Base-by-base conservation (phyloP, 441 rosid species). In the Erysimum cheiri region DNA sequence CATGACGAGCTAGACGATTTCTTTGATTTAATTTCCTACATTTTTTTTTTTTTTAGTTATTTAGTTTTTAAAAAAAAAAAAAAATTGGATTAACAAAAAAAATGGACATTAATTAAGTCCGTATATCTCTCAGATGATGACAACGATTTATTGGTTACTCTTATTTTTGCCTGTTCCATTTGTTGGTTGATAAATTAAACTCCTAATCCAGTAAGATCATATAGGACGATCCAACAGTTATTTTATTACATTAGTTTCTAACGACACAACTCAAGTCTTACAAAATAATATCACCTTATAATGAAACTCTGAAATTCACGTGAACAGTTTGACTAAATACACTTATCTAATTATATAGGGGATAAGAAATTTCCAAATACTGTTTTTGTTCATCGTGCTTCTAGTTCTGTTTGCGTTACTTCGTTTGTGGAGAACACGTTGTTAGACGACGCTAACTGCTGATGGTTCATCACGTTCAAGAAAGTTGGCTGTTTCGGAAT, bases 401-500 rank as follows among this genome's bases (percentile, higher is more conserved):
- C 63, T 0, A 58, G 2, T 22, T 22, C 63, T 36, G 63, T 58
- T 12, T 58, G 63, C 0, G 48, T 59, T 13, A 1, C 64, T n/a
- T 59, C 48, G 6, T 58, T 58, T 37, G 3, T 22, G 12, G 63
- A 58, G 63, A 58, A 58, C 0, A 8, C 6, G 4, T 15, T 11
- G 4, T 15, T 12, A 14, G 40, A 14, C 0, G 39, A 31, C 3
- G 4, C 7, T 55, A 5, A 28, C 35, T 54, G 62, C 11, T 57
- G 31, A 19, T 11, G 14, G 3, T 5, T 57, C 44, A 57, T 36
- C 3, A 36, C 62, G 0, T 58, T 58, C 6, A 32, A 58, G 32
- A 58, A 37, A 37, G 81, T 75, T 1, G 83, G 82, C 10, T 79
- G 65, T 14, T 79, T 81, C 0, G 77, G 84, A 13, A 46, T 14